Evolutionary conservation across 2,329 filamentous ascomycete genomes (phyloP).

Genomic region (Exophiala calicioides): DNA sequence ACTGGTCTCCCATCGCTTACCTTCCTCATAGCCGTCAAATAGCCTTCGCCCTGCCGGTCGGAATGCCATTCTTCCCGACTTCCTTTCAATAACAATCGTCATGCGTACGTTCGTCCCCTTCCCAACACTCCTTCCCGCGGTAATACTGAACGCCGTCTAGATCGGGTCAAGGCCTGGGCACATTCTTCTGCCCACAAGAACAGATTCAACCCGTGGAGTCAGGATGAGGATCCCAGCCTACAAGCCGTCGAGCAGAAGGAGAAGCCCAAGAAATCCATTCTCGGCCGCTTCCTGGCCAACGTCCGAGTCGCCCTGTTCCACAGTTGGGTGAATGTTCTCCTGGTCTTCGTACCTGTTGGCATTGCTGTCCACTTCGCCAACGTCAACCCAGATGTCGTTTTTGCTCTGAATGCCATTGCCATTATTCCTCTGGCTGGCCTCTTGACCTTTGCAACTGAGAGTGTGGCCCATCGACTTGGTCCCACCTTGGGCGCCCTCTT

Average conservation of each 20-base stretch:
- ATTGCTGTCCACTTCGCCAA: slow-evolving; percentile 70
- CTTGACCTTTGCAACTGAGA: slow-evolving; percentile 87
- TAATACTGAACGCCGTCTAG: slow-evolving; percentile 10
- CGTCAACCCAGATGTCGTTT: slow-evolving; percentile 65
- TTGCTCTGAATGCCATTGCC: slow-evolving; percentile 88
- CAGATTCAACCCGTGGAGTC: slow-evolving; percentile 30
- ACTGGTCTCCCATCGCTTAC: too few relatives aligned
- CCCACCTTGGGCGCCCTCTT: slow-evolving; percentile 85
- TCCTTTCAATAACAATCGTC: slow-evolving; percentile 2
- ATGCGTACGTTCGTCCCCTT: slow-evolving; percentile 1
- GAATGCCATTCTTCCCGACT: slow-evolving; percentile 1
- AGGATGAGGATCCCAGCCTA: slow-evolving; percentile 2
- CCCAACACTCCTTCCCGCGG: not conserved
- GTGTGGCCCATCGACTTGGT: slow-evolving; percentile 70
- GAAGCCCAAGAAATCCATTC: slow-evolving; percentile 19
- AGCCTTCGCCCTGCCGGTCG: too few relatives aligned
- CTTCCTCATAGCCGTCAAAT: too few relatives aligned
- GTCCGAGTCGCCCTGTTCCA: slow-evolving; percentile 70
- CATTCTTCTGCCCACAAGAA: slow-evolving; percentile 28
- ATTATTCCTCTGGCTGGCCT: slow-evolving; percentile 87
- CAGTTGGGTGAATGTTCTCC: slow-evolving; percentile 82
- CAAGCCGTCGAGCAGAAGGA: slow-evolving; percentile 3
- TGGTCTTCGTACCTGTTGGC: slow-evolving; percentile 76
- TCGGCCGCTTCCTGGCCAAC: slow-evolving; percentile 20
- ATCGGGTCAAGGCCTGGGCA: slow-evolving; percentile 29